A percentile compares a stretch with the other conserved stretches of the same genome.
phyloP scores from a whole-genome alignment of 2,329 filamentous ascomycete species.

The Phyllosticta citribraziliensis region DNA sequence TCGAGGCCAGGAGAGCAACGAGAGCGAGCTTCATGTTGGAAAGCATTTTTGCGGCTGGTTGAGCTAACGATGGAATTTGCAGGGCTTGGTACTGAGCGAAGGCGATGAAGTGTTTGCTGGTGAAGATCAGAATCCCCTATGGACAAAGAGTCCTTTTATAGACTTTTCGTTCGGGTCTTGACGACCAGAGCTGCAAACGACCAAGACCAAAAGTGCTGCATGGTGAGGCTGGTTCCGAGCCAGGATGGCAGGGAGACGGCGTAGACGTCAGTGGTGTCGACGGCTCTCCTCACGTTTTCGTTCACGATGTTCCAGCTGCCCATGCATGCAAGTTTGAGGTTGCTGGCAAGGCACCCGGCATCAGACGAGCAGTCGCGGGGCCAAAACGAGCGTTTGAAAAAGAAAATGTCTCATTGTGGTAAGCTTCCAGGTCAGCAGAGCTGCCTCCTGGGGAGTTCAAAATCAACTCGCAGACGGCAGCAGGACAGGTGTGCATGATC shows the following conservation, averaged over 20 bases:
- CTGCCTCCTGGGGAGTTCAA: neutral
- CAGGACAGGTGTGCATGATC: neutral
- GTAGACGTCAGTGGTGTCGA: conserved; percentile 7
- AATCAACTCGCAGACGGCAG: neutral
- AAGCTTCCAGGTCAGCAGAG: neutral
- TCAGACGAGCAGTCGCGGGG: neutral
- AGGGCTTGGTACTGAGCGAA: conserved; percentile 8
- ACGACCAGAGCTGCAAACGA: neutral
- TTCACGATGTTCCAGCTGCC: neutral
- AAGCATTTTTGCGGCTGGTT: conserved; percentile 1
- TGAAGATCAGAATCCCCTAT: conserved; percentile 7
- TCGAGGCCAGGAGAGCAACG: conserved; percentile 7
- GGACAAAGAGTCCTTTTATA: conserved; percentile 12
- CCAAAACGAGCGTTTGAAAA: neutral
- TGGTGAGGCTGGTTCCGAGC: neutral
- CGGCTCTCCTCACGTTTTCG: conserved; percentile 10
- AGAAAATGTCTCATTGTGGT: neutral
- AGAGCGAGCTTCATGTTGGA: conserved; percentile 8
- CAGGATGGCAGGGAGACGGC: neutral
- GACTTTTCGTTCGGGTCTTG: neutral
- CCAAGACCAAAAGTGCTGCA: neutral
- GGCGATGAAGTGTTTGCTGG: conserved; percentile 8
- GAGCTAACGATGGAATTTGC: conserved; percentile 5
- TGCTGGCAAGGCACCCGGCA: conserved; percentile 1
- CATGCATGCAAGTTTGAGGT: conserved; percentile 6